Conservation (phyloP, 2,329 filamentous ascomycete species). For the Allantophomopsis cytisporea region DNA sequence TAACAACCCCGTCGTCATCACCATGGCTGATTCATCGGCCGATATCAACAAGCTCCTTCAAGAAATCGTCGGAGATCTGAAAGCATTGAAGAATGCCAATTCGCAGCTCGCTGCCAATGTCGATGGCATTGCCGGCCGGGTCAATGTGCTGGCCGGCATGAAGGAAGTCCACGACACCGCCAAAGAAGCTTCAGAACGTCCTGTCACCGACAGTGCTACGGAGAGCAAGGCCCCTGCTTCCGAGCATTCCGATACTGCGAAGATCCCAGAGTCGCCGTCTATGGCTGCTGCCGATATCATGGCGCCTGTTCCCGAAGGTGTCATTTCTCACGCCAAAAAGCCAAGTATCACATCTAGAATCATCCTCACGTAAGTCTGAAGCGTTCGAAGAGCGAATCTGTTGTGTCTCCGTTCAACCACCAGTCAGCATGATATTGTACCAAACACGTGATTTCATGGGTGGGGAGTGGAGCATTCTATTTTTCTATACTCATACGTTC, state of each 20-base stretch:
- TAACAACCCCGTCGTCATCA: no score
- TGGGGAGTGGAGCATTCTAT: no score
- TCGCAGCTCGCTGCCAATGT: slow-evolving; percentile 37
- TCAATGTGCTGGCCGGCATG: slow-evolving; percentile 45
- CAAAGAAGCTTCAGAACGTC: slow-evolving; percentile 1
- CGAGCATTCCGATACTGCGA: slow-evolving; percentile 10
- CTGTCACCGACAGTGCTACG: neutral
- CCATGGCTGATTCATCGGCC: slow-evolving; percentile 3
- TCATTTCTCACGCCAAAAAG: slow-evolving; percentile 10
- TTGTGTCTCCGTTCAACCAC: neutral
- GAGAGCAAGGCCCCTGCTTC: neutral
- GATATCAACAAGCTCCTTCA: slow-evolving; percentile 25
- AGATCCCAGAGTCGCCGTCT: slow-evolving; percentile 16
- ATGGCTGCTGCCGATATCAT: slow-evolving; percentile 12
- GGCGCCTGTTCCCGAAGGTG: slow-evolving; percentile 4
- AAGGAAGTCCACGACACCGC: slow-evolving; percentile 40
- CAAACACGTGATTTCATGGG: neutral
- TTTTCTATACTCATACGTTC: no score
- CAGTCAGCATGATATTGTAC: neutral
- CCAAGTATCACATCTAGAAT: slow-evolving; percentile 41
- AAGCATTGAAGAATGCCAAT: slow-evolving; percentile 40
- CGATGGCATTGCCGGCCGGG: slow-evolving; percentile 44
- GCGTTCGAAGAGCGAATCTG: neutral
- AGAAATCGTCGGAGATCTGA: slow-evolving; percentile 40
- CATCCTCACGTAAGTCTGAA: slow-evolving; percentile 36